Conservation (phyloP, 441 rosid genomes). For the Jatropha podagrica region DNA sequence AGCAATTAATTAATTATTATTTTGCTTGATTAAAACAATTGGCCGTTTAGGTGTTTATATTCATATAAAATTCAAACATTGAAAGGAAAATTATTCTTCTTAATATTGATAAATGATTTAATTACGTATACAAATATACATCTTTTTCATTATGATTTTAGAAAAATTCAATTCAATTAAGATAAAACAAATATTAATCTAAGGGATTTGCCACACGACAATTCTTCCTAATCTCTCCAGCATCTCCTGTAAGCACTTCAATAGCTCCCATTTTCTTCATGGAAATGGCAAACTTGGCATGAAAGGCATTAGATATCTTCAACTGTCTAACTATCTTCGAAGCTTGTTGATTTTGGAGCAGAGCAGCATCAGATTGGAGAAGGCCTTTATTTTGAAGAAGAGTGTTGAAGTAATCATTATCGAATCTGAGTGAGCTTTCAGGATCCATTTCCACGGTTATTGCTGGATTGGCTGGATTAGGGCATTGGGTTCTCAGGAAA, state of each 20-base stretch:
- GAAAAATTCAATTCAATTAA: too few relatives aligned
- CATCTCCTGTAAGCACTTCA: conserved; percentile 21
- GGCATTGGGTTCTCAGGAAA: conserved; percentile 13
- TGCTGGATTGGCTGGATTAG: conserved; percentile 2
- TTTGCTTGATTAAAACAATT: too few relatives aligned
- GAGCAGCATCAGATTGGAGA: conserved; percentile 25
- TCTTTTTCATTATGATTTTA: too few relatives aligned
- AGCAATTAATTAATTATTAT: too few relatives aligned
- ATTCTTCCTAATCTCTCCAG: conserved; percentile 32
- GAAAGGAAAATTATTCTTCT: too few relatives aligned
- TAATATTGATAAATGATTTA: too few relatives aligned
- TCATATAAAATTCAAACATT: too few relatives aligned
- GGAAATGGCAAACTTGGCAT: conserved; percentile 17
- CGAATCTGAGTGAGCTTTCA: background rate
- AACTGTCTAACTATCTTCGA: background rate
- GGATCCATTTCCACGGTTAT: conserved; percentile 16
- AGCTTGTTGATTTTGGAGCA: conserved; percentile 10
- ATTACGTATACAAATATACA: too few relatives aligned
- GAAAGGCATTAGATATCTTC: conserved; percentile 22
- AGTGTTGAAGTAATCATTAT: background rate
- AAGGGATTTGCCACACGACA: conserved; percentile 21
- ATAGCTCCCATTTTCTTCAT: conserved; percentile 32
- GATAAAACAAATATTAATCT: too few relatives aligned
- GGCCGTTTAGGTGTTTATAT: too few relatives aligned
- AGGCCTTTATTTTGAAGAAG: conserved; percentile 12